Percentiles rank a stretch among this genome's conserved stretches.
These are phyloP conservation scores for Aspergillus nidulans DNA, from an alignment of 495 filamentous ascomycete species.

Conservation along the genomic window DNA sequence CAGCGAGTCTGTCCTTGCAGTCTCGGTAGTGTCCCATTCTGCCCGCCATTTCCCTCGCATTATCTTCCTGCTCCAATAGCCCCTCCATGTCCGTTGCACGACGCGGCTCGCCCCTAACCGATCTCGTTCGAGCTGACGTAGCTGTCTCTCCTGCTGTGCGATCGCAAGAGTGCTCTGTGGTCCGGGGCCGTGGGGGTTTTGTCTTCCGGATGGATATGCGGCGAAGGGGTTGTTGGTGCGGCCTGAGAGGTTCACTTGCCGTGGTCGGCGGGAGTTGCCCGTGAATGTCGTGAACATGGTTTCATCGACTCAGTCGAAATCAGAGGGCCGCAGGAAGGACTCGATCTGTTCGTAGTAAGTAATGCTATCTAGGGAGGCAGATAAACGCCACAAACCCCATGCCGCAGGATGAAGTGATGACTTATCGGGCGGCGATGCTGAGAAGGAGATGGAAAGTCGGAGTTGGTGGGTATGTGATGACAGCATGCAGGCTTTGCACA, in stretches of 20 bases:
- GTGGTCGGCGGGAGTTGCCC: constrained; percentile 74
- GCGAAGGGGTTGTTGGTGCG: constrained; percentile 74
- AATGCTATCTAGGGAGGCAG: constrained; percentile 16
- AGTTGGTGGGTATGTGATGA: not conserved
- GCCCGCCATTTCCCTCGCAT: constrained; percentile 55
- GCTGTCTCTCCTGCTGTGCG: constrained; percentile 77
- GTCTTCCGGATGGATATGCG: constrained; percentile 39
- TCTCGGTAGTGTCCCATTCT: constrained; percentile 60
- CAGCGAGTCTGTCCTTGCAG: constrained; percentile 15
- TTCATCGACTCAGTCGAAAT: constrained; percentile 14
- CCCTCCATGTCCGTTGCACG: constrained; percentile 83
- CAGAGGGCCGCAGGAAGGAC: not conserved
- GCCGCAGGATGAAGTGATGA: constrained; percentile 17
- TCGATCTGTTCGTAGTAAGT: not conserved
- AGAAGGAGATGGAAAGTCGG: not conserved
- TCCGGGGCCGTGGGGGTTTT: constrained; percentile 46
- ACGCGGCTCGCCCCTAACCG: constrained; percentile 66
- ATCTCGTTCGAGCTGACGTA: constrained; percentile 78
- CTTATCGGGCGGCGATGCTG: not conserved
- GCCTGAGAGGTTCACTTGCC: constrained; percentile 92
- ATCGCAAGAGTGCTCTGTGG: constrained; percentile 73
- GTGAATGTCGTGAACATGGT: constrained; percentile 89
- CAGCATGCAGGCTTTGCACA: not conserved
- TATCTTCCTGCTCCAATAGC: constrained; percentile 58
- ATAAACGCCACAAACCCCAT: constrained; percentile 23